phyloP scores from a whole-genome alignment of 2,329 filamentous ascomycete genomes.

The Colletotrichum lindemuthianum region DNA sequence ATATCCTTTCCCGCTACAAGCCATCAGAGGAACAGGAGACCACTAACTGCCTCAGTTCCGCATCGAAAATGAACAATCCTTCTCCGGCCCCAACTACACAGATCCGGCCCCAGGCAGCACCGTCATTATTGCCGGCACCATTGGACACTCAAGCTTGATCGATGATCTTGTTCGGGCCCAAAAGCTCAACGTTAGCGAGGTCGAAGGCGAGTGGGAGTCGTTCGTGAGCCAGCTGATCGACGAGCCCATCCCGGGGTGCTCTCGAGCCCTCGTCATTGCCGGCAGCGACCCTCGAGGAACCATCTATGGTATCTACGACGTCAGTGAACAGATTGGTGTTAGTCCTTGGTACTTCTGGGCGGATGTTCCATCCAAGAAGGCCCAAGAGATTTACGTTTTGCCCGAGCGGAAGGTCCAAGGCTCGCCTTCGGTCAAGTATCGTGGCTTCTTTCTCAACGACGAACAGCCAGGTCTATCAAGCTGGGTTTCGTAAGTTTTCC shows the following conservation, averaged over 20 bases:
- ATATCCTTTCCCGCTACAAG: neutral
- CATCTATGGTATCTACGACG: conserved; percentile 76
- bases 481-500: conserved; percentile 60
- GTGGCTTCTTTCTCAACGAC: conserved; percentile 77
- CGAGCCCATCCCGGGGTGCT: conserved; percentile 64
- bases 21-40: neutral
- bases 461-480: conserved; percentile 74
- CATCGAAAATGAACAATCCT: conserved; percentile 51
- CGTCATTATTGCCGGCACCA: conserved; percentile 74
- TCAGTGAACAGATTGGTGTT: conserved; percentile 79
- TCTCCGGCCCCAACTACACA: conserved; percentile 56
- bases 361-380: conserved; percentile 65
- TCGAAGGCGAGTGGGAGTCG: conserved; percentile 75
- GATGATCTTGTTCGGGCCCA: conserved; percentile 64
- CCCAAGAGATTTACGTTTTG: conserved; percentile 64
- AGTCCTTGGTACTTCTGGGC: conserved; percentile 77
- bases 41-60: conserved; percentile 49
- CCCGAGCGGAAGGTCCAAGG: conserved; percentile 64
- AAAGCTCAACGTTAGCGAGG: conserved; percentile 66
- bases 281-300: conserved; percentile 73
- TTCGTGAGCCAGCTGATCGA: conserved; percentile 70
- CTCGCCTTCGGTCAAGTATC: conserved; percentile 72
- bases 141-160: conserved; percentile 72
- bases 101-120: conserved; percentile 55
- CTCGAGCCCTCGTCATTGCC: conserved; percentile 72